Percentiles rank a stretch among this genome's conserved stretches.
These are phyloP conservation scores for Colletotrichum sansevieriae DNA, from an alignment of 2,329 filamentous ascomycete genomes.

Conservation along the genomic window DNA sequence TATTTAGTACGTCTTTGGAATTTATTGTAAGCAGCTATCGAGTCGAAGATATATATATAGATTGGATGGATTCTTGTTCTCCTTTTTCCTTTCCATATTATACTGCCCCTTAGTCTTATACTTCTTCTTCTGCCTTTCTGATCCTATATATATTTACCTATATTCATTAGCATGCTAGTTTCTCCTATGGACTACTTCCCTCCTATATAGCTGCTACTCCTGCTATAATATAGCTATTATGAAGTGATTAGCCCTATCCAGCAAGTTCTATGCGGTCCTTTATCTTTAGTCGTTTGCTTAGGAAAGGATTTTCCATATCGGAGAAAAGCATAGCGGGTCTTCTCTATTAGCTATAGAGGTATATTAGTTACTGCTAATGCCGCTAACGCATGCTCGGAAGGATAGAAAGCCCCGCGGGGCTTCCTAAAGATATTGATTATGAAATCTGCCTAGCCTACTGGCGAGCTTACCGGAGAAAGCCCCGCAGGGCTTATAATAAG, in stretches of 20 bases:
- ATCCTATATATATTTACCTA: background rate
- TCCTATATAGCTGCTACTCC: background rate
- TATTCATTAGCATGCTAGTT: background rate
- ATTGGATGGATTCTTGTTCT: background rate
- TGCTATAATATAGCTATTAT: background rate
- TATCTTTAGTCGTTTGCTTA: background rate
- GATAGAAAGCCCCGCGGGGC: background rate
- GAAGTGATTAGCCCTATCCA: background rate
- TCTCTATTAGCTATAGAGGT: background rate
- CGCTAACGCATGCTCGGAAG: background rate
- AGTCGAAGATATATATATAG: background rate
- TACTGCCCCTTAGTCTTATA: background rate
- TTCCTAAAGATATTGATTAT: background rate
- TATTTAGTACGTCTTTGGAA: constrained; percentile 2
- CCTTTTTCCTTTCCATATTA: background rate
- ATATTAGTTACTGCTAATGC: background rate
- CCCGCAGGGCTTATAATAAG: background rate
- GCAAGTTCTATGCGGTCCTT: background rate
- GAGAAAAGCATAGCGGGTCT: background rate
- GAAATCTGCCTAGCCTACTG: background rate
- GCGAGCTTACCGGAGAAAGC: background rate
- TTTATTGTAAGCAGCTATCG: background rate
- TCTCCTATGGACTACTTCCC: background rate
- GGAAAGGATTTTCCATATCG: background rate
- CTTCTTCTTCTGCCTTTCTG: background rate